Evolutionary conservation across 148 eudicot genomes (phyloP).

Genomic region (Rhododendron kiyosumense): DNA sequence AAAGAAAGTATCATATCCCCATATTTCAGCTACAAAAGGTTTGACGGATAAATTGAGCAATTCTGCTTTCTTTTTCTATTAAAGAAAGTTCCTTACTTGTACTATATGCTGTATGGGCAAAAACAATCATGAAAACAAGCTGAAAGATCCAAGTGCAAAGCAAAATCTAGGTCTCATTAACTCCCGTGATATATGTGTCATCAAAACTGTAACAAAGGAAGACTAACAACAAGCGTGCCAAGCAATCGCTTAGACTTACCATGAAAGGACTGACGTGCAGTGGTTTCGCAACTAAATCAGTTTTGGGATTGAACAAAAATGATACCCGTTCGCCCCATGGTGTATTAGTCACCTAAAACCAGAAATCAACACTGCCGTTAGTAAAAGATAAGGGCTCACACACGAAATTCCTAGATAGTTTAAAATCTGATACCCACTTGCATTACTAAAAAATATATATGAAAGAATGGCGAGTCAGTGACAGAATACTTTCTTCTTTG

Average conservation of each 20-base stretch:
- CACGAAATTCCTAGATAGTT: not conserved
- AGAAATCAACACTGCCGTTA: conserved; percentile 11
- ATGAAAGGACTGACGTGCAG: conserved; percentile 96
- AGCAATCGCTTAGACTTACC: conserved; percentile 41
- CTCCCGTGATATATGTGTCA: not conserved
- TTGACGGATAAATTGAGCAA: not conserved
- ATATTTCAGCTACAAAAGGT: not conserved
- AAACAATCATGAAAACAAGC: not conserved
- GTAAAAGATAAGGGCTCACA: not conserved
- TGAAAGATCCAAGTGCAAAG: not conserved
- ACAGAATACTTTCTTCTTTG: not conserved
- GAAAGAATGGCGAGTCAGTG: not conserved
- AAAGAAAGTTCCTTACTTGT: not conserved
- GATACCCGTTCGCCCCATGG: conserved; percentile 95
- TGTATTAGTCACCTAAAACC: conserved; percentile 82
- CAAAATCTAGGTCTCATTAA: not conserved
- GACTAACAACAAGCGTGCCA: not conserved
- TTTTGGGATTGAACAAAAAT: conserved; percentile 65
- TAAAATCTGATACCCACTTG: not conserved
- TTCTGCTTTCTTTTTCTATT: too few relatives aligned
- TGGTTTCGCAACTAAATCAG: conserved; percentile 73
- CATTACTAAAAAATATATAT: not conserved
- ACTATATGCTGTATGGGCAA: not conserved
- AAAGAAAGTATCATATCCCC: not conserved
- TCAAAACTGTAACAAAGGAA: not conserved